Base-by-base conservation (phyloP, 2,329 filamentous ascomycete genomes). In the Periconia macrospinosa region DNA sequence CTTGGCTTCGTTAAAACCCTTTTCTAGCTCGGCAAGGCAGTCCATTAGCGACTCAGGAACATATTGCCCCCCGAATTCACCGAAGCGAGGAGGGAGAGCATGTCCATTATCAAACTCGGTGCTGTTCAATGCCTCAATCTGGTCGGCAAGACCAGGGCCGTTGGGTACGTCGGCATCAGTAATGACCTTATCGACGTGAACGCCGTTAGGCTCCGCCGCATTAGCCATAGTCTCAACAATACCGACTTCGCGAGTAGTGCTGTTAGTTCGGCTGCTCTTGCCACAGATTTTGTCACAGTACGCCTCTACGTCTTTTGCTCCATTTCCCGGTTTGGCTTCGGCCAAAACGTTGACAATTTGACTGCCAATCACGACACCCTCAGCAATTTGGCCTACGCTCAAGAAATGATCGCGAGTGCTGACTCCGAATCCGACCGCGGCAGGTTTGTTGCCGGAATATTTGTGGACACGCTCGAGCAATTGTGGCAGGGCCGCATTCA, bases 31-130 rank as follows among this genome's bases (percentile, higher is more conserved):
- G 0, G 87, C 87, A 54, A 99, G 79, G 71, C 93, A 97, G 78
- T 97, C 93, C 93, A 99, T 97, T 56, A 99, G 83, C 18, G 92
- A 94, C 76, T 99, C 94, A 1, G 94, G 94, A 2, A 99, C 94
- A 70, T 97, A 99, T 75, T 97, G 93, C 15, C 94, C 94, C 66
- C 94, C 94, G 61, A 96, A 99, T 72, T 97, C 90, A 61, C 94
- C 94, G 67, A 99, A 97, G 48, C 92, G 87, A 58, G 91, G 86
- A 13, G 92, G 91, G 48, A 94, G 86, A 64, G 88, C 86, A 47
- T 68, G 60, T 49, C 69, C 65, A 44, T 69, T 60, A 10, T 57
- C 53, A 23, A 64, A 60, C 2, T 78, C 80, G 50, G 82, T 78
- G 60, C 84, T 83, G 69, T 96, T 94, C 55, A 96, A 81, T 15